Base-by-base conservation (phyloP, 2,329 filamentous ascomycete species). In the Aspergillus sp. region DNA sequence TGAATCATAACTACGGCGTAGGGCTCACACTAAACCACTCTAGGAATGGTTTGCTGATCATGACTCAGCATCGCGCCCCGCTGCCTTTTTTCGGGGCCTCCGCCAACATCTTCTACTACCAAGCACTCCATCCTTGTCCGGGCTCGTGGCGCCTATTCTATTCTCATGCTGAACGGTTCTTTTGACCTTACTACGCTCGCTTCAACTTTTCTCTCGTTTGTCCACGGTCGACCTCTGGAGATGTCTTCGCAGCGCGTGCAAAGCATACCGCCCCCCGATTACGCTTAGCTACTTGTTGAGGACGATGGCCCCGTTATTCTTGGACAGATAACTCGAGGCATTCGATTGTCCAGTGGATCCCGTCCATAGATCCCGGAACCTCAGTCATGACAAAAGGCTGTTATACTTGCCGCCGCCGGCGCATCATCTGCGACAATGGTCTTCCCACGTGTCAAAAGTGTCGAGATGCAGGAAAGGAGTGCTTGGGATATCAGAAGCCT, bases 381-480 rank as follows among this genome's bases (percentile, higher is more conserved):
- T 39, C 19, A 38, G 49, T 48, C 57, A 69, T 69, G 66, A 63
- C 60, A 43, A 67, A 68, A 57, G 66, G 66, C 45, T 71, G 68
- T 48, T 69, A 71, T 55, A 70, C 68, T 49, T 71, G 68, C 54
- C 67, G 68, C 48, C 68, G 68, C 46, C 67, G 66, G 48, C 67
- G 68, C 56, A 65, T 71, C 32, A 68, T 64, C 45, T 71, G 68
- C 61, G 68, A 71, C 49, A 68, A 68, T 60, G 65, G 63, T 49
- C 59, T 62, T 43, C 68, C 68, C 30, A 66, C 63, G 36, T 71
- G 68, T 55, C 62, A 62, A 51, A 71, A 71, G 49, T 71, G 68
- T 53, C 61, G 57, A 46, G 63, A 68, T 60, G 64, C 64, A 46
- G 68, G 68, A 46, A 69, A 69, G 53, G 64, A 70, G 59, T 71